Base-by-base conservation (phyloP, 2,329 filamentous ascomycete species). In the Talaromyces sp. region DNA sequence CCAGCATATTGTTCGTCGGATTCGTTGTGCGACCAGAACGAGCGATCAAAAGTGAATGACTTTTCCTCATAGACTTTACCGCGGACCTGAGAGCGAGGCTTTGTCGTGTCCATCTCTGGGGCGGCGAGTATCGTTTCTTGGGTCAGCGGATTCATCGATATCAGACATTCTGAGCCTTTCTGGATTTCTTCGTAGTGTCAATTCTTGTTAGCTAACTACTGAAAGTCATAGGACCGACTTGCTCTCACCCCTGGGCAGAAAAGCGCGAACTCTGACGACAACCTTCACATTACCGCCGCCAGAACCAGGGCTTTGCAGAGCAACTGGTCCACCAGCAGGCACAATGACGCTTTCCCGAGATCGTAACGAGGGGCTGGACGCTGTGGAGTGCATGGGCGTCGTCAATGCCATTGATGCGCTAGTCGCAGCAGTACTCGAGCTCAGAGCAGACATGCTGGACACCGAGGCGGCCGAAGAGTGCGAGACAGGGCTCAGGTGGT, bases 1-100 rank as follows among this genome's bases (percentile, higher is more conserved):
- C 89, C 85, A 3, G 95, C 93, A 73, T 97, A 99, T 77, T 97
- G 91, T 33, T 86, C 80, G 72, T 96, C 92, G 28, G 81, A 75
- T 60, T 84, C 83, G 73, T 93, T 81, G 77, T 97, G 92, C 63
- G 93, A 98, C 93, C 95, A 99, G 78, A 98, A 99, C 0, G 93
- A 98, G 73, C 92, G 96, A 80, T 99, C 95, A 73, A 99, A 99
- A 2, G 91, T 93, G 72, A 99, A 99, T 0, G 83, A 85, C 78
- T 96, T 97, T 72, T 96, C 91, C 71, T 97, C 92, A 60, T 90
- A 80, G 8, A 89, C 81, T 74, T 89, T 93, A 32, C 76, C 75
- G 64, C 91, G 86, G 44, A 85, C 84, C 75, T 87, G 88, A 3
- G 84, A 80, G 65, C 84, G 82, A 53, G 80, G 72, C 65, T 85